phyloP scores from a whole-genome alignment of 805 yeast species.

The Kodamaea hsintzibuensis region DNA sequence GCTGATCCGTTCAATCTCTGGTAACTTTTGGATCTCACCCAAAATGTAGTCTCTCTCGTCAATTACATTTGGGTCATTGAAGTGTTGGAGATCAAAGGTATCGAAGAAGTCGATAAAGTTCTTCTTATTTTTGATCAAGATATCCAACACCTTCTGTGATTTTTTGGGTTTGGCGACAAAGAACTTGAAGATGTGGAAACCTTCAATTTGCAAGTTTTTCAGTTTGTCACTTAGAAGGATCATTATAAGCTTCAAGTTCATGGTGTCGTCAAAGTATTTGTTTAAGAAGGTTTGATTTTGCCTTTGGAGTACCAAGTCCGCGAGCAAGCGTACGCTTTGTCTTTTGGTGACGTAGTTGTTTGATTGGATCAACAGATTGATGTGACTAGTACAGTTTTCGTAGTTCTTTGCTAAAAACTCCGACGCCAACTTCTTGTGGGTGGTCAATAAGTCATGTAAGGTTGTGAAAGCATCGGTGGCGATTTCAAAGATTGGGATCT shows the following conservation, averaged over 20 bases:
- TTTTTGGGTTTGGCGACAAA: conserved; percentile 96
- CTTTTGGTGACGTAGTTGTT: conserved; percentile 90
- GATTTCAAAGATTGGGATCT: conserved; percentile 77
- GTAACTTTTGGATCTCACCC: conserved; percentile 69
- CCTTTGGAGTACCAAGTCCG: conserved; percentile 69
- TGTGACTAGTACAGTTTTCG: conserved; percentile 55
- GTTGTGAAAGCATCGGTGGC: conserved; percentile 90
- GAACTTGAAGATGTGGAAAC: conserved; percentile 90
- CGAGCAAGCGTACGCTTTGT: conserved; percentile 77
- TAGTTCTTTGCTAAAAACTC: conserved; percentile 66
- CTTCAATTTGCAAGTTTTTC: conserved; percentile 84
- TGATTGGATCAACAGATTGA: conserved; percentile 71
- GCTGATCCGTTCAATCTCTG: conserved; percentile 49
- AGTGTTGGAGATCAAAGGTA: conserved; percentile 60
- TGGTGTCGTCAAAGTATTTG: conserved; percentile 75
- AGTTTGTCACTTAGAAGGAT: conserved; percentile 82
- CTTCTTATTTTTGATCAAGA: conserved; percentile 78
- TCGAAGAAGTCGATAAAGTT: conserved; percentile 71
- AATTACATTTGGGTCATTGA: conserved; percentile 63
- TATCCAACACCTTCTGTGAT: conserved; percentile 75
- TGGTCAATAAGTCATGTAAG: conserved; percentile 63
- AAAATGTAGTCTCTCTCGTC: conserved; percentile 84
- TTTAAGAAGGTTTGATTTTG: conserved; percentile 73
- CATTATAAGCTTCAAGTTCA: conserved; percentile 85
- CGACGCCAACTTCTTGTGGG: conserved; percentile 66